Base-by-base conservation (phyloP, 2,329 filamentous ascomycete species). In the Cadophora luteo-olivacea region DNA sequence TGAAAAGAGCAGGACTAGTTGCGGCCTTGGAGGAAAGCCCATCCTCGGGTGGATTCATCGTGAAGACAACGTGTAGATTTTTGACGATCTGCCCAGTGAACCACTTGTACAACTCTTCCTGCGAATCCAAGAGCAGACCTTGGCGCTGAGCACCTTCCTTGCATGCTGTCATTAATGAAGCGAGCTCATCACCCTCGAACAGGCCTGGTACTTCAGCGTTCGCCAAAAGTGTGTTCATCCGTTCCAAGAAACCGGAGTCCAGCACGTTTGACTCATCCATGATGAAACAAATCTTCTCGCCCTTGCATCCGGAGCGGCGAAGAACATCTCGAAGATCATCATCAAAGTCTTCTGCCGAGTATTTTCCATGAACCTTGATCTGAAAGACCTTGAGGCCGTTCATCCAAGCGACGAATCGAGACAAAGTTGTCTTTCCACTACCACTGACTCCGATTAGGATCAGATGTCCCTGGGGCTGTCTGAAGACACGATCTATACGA, bases 21-120 rank as follows among this genome's bases (percentile, higher is more conserved):
- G 96, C 97, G 67, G 96, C 96, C 83, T 97, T 98, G 38, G 94
- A 97, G 1, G 93, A 96, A 9, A 99, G 83, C 0, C 96, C 95
- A 75, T 96, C 96, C 78, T 97, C 93, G 0, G 96, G 97, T 16
- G 96, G 96, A 80, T 99, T 99, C 96, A 99, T 99, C 3, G 96
- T 99, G 80, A 99, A 99, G 25, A 99, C 96, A 60, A 99, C 96
- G 77, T 99, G 96, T 51, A 99, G 83, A 78, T 99, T 99, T 84
- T 97, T 97, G 79, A 99, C 92, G 76, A 99, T 98, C 80, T 99
- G 96, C 76, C 97, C 93, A 0, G 97, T 99, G 83, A 99, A 99
- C 96, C 96, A 99, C 83, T 98, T 98, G 86, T 99, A 99, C n/a
- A 99, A 85, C 80, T 99, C 96, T 82, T 99, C 97, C 74, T 97